These are phyloP conservation scores for Sordaria brevicollis DNA, from an alignment of 495 filamentous ascomycete genomes.

Conservation along the genomic window DNA sequence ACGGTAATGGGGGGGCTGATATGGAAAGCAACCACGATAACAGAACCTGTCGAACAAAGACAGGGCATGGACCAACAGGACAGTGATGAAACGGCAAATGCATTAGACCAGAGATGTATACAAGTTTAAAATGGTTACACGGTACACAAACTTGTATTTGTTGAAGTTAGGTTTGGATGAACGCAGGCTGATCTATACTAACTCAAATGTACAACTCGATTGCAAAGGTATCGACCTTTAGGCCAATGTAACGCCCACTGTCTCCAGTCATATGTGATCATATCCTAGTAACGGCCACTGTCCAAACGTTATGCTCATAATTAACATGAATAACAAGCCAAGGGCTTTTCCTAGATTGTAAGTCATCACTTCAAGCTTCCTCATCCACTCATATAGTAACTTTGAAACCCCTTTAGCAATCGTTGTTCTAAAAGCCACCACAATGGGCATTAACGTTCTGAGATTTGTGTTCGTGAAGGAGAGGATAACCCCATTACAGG, in stretches of 20 bases:
- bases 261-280: not conserved
- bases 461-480: too few species aligned
- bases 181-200: not conserved
- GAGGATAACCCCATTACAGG: constrained; percentile 12
- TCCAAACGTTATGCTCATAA: not conserved
- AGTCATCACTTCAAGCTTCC: not conserved
- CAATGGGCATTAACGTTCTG: not conserved
- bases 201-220: not conserved
- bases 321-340: not conserved
- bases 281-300: not conserved
- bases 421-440: not conserved
- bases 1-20: not conserved
- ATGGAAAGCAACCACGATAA: not conserved
- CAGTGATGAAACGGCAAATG: not conserved
- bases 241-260: not conserved
- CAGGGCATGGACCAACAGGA: not conserved
- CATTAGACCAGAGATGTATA: not conserved
- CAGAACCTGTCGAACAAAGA: not conserved
- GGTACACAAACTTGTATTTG: not conserved
- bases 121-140: not conserved
- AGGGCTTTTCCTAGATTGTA: not conserved
- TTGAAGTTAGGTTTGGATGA: not conserved
- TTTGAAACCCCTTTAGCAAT: not conserved
- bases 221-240: not conserved
- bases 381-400: not conserved